A percentile compares a stretch with the other conserved stretches of the same genome.
Conservation (phyloP, 805 yeast genomes). For the Clavispora phyllophila region DNA sequence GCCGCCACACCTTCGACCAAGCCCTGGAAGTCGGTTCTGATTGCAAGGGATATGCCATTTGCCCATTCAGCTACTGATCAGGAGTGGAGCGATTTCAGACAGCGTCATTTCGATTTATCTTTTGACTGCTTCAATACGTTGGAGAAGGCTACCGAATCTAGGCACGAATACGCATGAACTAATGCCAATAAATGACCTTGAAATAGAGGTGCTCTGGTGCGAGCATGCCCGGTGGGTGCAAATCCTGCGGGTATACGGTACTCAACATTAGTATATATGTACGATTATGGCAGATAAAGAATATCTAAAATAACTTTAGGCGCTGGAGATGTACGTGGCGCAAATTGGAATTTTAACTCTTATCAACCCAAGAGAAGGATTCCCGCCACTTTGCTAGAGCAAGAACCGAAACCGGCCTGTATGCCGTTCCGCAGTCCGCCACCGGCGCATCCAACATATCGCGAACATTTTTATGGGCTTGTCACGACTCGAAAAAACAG, state of each 20-base stretch:
- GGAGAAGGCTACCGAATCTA: not conserved
- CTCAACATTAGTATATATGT: too few species aligned
- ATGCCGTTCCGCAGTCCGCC: not conserved
- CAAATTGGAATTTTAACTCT: too few species aligned
- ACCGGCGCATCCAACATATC: not conserved
- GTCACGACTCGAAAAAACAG: slow-evolving; percentile 1
- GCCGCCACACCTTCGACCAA: slow-evolving; percentile 14
- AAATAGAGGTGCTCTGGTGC: not conserved
- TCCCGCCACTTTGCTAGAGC: too few species aligned
- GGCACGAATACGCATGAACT: not conserved
- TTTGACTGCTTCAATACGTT: not conserved
- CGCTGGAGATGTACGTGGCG: too few species aligned
- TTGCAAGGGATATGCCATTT: slow-evolving; percentile 6
- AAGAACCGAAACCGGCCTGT: not conserved
- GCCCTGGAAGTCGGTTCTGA: slow-evolving; percentile 13
- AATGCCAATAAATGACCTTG: not conserved
- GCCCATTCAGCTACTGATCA: not conserved
- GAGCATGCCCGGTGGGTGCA: not conserved
- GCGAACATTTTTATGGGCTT: slow-evolving; percentile 1
- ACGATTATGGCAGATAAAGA: too few species aligned
- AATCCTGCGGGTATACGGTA: not conserved
- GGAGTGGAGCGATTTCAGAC: not conserved
- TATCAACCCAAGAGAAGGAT: too few species aligned
- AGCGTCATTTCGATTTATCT: not conserved
- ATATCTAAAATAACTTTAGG: too few species aligned